These are phyloP conservation scores for Monilinia polystroma DNA, from an alignment of 2,329 filamentous ascomycete species.

Conservation along the genomic window DNA sequence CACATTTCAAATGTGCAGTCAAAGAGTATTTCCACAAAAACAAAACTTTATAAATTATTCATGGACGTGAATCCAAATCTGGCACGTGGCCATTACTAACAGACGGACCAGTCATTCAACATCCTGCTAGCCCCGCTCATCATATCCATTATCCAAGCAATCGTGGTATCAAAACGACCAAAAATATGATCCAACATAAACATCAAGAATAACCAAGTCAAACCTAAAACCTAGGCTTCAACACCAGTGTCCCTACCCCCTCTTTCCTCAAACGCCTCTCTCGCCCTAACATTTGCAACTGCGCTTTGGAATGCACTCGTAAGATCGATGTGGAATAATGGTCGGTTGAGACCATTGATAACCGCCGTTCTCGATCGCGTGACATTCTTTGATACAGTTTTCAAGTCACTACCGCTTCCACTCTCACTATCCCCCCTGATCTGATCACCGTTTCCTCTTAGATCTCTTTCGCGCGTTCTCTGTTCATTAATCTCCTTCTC, in stretches of 20 bases:
- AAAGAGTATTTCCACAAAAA: background rate
- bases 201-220: background rate
- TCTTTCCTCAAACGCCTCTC: slow-evolving; percentile 42
- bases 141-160: slow-evolving; percentile 14
- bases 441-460: slow-evolving; percentile 40
- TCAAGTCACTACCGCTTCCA: slow-evolving; percentile 28
- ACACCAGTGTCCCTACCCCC: slow-evolving; percentile 35
- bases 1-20: background rate
- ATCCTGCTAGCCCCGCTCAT: slow-evolving; percentile 7
- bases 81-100: slow-evolving; percentile 7
- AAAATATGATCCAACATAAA: slow-evolving; percentile 3
- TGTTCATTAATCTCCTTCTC: slow-evolving; percentile 46
- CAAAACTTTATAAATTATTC: slow-evolving; percentile 8
- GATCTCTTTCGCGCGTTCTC: slow-evolving; percentile 26
- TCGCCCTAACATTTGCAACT: slow-evolving; percentile 70
- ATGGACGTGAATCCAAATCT: slow-evolving; percentile 1
- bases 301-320: slow-evolving; percentile 87
- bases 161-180: slow-evolving; percentile 19
- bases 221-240: slow-evolving; percentile 25
- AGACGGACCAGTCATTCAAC: background rate
- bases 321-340: slow-evolving; percentile 91
- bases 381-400: slow-evolving; percentile 37
- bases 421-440: slow-evolving; percentile 31
- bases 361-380: slow-evolving; percentile 54
- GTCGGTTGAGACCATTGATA: slow-evolving; percentile 82